Evolutionary conservation across 192 early-diverging fungal species (phyloP), one percentile per base, ranked within the genome.

Genomic region (Rhizophagus sp.): DNA sequence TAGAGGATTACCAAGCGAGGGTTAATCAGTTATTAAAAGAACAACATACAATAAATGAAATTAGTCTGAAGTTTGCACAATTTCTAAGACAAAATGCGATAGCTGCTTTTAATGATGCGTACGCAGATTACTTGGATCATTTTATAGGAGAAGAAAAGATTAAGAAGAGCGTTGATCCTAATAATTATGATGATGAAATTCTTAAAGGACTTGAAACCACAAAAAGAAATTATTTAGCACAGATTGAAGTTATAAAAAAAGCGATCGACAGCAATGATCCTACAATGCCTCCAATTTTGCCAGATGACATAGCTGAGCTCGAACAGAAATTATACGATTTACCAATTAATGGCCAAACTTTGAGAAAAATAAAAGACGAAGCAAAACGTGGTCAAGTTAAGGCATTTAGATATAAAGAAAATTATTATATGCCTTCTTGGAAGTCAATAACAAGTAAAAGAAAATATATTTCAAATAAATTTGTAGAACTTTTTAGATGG

Each of bases 41-140:
- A 80, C 71, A 82, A 62, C 50, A 76, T 22, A 24, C 36, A 13
- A 82, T 84, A 47, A 75, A 67, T 57, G 68, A 76, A n/a, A 79
- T 77, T 44, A 75, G 63, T 12, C 52, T 80, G 25, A 75, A 66
- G 25, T 84, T 84, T 73, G 78, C 71, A 36, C 70, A 81, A 34
- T 84, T 84, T 50, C 75, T 84, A 36, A 72, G 68, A 52, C 80
- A 84, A 64, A 84, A 76, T 30, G 73, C 83, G 27, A 74, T 80
- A 41, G 62, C 73, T 62, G 9, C 79, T 47, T 80, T 73, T 33
- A 74, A 75, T 57, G 77, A 84, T 79, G 50, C 65, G 62, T 62
- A 75, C 77, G 63, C 73, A 49, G 73, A 84, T 62, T 75, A 84
- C 6, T 47, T 81, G 62, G 65, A 84, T 77, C 52, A 47, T 81